Conservation (phyloP, 345 rosid genomes). For the Populus simonii region DNA sequence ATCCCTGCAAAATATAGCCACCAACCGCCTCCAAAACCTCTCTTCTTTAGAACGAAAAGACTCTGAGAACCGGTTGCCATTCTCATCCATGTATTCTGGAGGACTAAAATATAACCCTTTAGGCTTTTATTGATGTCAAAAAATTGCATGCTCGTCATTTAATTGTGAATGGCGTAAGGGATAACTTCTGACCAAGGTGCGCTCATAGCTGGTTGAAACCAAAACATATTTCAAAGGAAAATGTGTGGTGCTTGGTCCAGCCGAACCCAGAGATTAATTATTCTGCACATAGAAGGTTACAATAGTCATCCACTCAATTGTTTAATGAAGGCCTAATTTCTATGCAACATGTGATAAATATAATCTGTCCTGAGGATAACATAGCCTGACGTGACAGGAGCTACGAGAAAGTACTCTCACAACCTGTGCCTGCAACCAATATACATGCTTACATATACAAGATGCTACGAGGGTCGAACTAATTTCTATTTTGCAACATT, state of each 20-base stretch:
- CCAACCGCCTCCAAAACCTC: background rate
- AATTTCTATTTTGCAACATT: conserved; percentile 10
- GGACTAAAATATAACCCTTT: too few relatives aligned
- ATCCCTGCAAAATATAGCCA: background rate
- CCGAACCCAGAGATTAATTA: background rate
- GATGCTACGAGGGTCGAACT: conserved; percentile 4
- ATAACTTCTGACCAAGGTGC: background rate
- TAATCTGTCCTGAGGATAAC: conserved; percentile 1
- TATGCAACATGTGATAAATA: conserved; percentile 7
- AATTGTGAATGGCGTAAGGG: background rate
- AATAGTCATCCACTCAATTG: background rate
- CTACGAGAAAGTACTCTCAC: background rate
- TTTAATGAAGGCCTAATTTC: conserved; percentile 7
- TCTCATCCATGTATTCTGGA: too few relatives aligned
- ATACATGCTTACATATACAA: conserved; percentile 22
- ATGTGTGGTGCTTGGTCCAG: background rate
- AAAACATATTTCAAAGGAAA: background rate
- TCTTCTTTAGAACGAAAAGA: background rate
- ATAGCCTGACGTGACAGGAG: background rate
- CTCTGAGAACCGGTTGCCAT: background rate
- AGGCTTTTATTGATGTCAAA: background rate
- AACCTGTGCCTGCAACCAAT: conserved; percentile 17
- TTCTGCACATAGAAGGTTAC: conserved; percentile 7
- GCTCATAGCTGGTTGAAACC: background rate
- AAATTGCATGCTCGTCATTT: background rate